Base-by-base conservation (phyloP, 2,329 filamentous ascomycete species). In the Diaporthe sp. region DNA sequence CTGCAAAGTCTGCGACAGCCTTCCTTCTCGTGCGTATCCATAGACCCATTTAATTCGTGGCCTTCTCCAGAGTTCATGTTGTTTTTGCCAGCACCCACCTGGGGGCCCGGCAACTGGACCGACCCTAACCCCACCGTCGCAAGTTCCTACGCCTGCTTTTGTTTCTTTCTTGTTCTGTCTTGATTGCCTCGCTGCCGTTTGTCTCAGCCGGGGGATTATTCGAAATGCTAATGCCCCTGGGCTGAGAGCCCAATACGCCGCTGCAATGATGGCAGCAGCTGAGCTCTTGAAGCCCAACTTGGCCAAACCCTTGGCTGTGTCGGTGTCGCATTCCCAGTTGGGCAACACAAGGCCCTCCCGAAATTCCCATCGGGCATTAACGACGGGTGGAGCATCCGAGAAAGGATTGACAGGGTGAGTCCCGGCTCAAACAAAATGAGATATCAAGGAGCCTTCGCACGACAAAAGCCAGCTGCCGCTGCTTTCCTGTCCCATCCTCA, bases 341-440 rank as follows among this genome's bases (percentile, higher is more conserved):
- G 75, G 75, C 68, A 58, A 53, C 65, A 57, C 62, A 59, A 74
- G 75, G 57, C 61, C 68, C 69, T 73, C 61, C 65, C 75, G 75
- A 76, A 75, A 73, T 75, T 77, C 73, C 69, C 75, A 77, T 77
- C 75, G 75, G 75, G 75, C 75, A 77, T 72, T 73, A 75, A 75
- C 31, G 73, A 39, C 55, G 39, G 58, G 75, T 77, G 75, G 75
- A 77, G 75, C 53, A 68, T 31, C 49, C 37, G 59, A 53, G 68
- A 62, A 58, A 65, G 74, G 73, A 77, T 73, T 74, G 73, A 65
- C 53, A 72, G 75, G 57, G 74, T 59, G 62, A 37, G 28, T 72
- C 68, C 67, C 46, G 55, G 62, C 61, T 68, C 73, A 61, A 59
- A 53, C 44, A 74, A 72, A 74, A 74, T 71, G 53, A 59, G 55